Evolutionary conservation across 352 stramenopile genomes (phyloP).

Genomic region (Peronospora destructor): DNA sequence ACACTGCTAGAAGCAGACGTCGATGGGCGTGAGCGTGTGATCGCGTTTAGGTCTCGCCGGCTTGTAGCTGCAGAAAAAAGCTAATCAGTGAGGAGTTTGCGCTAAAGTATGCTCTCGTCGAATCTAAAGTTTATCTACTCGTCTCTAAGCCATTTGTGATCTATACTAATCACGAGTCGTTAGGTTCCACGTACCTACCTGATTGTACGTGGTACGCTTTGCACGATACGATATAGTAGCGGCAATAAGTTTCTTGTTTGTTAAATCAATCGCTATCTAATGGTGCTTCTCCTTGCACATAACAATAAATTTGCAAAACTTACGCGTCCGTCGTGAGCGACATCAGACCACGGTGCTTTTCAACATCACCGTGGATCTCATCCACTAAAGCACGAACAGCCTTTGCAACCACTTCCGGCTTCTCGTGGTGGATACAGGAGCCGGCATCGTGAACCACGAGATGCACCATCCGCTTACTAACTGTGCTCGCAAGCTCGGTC

Average conservation of each 20-base stretch:
- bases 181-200: too few species aligned
- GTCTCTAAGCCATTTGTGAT: too few species aligned
- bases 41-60: too few species aligned
- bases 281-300: not conserved
- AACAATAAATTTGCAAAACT: not conserved
- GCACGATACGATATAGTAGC: too few species aligned
- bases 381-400: slow-evolving; percentile 57
- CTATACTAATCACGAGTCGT: too few species aligned
- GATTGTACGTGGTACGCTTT: too few species aligned
- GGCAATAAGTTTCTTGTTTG: not conserved
- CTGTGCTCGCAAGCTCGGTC: slow-evolving; percentile 37
- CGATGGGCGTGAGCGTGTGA: too few species aligned
- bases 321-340: slow-evolving; percentile 18
- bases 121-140: too few species aligned
- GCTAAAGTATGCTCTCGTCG: too few species aligned
- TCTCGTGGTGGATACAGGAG: slow-evolving; percentile 71
- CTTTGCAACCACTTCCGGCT: slow-evolving; percentile 49
- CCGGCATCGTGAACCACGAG: slow-evolving; percentile 46
- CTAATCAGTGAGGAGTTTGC: too few species aligned
- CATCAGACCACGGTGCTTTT: slow-evolving; percentile 23
- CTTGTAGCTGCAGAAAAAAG: too few species aligned
- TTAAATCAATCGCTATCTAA: not conserved
- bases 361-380: slow-evolving; percentile 25
- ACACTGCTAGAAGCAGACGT: too few species aligned
- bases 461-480: slow-evolving; percentile 41